Evolutionary conservation across 2,329 filamentous ascomycete species (phyloP), one percentile per base, ranked within the genome.

Genomic region (Aspergillus japonicus): DNA sequence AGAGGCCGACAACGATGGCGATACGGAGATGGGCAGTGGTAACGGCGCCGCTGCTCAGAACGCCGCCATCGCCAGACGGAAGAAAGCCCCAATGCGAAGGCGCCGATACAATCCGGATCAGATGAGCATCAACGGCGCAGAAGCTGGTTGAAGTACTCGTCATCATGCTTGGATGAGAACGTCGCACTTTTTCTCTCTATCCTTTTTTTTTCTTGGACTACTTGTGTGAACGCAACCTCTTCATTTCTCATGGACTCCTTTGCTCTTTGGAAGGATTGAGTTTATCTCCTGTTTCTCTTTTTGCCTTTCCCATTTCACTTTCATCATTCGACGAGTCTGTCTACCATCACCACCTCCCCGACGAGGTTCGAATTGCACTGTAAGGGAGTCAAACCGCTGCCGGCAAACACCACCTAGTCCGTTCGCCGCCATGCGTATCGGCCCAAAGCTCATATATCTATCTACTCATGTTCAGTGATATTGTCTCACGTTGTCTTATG

Each of bases 11-110:
- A 64, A 66, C 24, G 74, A 76, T 48, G 75, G 72, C n/a, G 73
- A 79, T 56, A 73, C 66, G 54, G 77, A 74, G 60, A 77, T 76
- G 73, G 64, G 72, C 53, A 24, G 61, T 29, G 50, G 57, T 31
- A 62, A 65, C 26, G 64, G 63, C 57, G 63, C 68, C 61, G 64
- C 39, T 19, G 39, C 69, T 52, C 72, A 77, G 64, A 74, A 76
- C 63, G 71, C 73, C 42, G 75, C 71, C 16, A 76, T 77, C 56
- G 73, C 72, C 49, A 77, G 70, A 61, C 71, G 74, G 67, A 78
- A 77, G 68, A 80, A 75, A 66, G 77, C 75, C 4, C 75, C 76
- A 10, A 77, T 78, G 70, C 74, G 76, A 51, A 72, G 74, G 62
- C 73, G 76, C 57, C 73, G 75, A 60, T 68, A 64, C 49, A 70